Percentiles rank a stretch among this genome's conserved stretches.
These are phyloP conservation scores for Leccinum longicurvipes DNA, from an alignment of 768 basidiomycete species.

Conservation along the genomic window DNA sequence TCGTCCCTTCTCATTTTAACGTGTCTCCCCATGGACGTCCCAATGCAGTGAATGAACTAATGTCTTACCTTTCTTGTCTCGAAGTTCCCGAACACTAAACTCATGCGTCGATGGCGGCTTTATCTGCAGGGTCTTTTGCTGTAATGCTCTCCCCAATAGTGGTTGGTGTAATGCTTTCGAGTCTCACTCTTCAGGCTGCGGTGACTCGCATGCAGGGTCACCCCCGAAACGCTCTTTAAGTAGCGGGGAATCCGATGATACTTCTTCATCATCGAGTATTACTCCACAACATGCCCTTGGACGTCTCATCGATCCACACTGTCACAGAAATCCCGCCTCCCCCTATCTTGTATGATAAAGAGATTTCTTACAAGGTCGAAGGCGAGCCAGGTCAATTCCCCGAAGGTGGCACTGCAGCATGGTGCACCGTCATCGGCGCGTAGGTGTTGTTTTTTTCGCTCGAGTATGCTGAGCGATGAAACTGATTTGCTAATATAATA, in stretches of 20 bases:
- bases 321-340: neutral
- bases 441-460: neutral
- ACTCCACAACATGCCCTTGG: conserved; percentile 3
- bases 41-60: no score
- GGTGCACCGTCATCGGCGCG: conserved; percentile 24
- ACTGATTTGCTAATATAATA: conserved; percentile 2
- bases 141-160: neutral
- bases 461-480: neutral
- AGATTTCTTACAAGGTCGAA: neutral
- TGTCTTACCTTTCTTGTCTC: neutral
- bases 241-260: neutral
- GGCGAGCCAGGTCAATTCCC: conserved; percentile 16
- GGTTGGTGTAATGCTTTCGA: neutral
- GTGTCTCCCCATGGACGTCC: neutral
- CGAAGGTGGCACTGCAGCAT: conserved; percentile 27
- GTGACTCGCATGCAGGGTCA: neutral
- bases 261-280: neutral
- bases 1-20: neutral
- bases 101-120: neutral
- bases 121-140: neutral
- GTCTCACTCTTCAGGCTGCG: neutral
- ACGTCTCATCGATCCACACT: conserved; percentile 1
- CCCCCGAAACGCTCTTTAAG: neutral
- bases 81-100: neutral
- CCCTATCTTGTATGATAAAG: neutral